These are phyloP conservation scores for Fusarium pseudograminearum DNA, from an alignment of 2,329 filamentous ascomycete species.

Conservation along the genomic window DNA sequence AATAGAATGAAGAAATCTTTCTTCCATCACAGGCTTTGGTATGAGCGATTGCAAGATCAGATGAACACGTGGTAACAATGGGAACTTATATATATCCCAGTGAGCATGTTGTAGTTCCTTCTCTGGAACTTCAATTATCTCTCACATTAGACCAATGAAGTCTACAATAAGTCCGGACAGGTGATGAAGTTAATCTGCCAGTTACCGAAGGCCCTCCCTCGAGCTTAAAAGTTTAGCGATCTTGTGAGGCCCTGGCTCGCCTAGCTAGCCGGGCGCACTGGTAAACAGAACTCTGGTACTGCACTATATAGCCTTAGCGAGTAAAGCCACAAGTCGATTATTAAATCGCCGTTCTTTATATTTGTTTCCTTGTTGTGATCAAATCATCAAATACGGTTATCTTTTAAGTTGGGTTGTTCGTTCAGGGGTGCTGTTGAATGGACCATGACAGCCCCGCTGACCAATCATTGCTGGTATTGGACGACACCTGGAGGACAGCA, in stretches of 20 bases:
- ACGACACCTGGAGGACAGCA: constrained; percentile 47
- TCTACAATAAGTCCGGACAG: not conserved
- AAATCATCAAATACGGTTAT: not conserved
- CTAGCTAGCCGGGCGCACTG: not conserved
- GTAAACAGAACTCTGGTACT: not conserved
- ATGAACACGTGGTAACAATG: not conserved
- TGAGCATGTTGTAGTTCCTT: not conserved
- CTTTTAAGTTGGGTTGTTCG: not conserved
- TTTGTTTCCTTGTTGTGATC: not conserved
- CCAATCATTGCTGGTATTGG: constrained; percentile 45
- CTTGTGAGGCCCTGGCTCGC: not conserved
- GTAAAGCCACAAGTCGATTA: not conserved
- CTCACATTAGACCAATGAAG: not conserved
- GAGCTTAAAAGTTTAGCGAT: not conserved
- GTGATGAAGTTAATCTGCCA: not conserved
- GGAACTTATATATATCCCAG: not conserved
- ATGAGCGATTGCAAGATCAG: not conserved
- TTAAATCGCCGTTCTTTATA: not conserved
- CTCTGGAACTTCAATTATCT: not conserved
- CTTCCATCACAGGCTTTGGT: not conserved
- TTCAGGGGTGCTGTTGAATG: constrained; percentile 5
- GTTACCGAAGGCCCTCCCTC: not conserved
- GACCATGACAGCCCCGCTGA: constrained; percentile 18
- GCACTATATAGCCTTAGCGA: not conserved
- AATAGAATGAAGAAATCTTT: constrained; percentile 11